Evolutionary conservation across 306 rosid species (phyloP).

Genomic region (Gillenia trifoliata): DNA sequence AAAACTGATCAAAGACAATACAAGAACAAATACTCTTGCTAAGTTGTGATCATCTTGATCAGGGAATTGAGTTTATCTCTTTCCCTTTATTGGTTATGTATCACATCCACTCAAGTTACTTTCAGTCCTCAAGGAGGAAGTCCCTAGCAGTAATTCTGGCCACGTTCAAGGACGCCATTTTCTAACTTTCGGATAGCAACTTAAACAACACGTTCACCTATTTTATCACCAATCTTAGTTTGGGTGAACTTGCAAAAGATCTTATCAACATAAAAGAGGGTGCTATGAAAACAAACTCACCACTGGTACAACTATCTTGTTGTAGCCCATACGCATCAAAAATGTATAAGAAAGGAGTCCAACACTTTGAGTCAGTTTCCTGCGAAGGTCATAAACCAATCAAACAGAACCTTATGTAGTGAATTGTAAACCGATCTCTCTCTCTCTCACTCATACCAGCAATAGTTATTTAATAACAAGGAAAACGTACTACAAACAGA

Average conservation of each 20-base stretch:
- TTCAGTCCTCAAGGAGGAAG: neutral
- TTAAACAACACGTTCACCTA: neutral
- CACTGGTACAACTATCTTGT: slow-evolving; percentile 87
- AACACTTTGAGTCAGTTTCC: slow-evolving; percentile 76
- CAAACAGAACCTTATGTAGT: neutral
- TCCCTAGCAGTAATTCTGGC: neutral
- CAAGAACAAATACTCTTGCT: neutral
- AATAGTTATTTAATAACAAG: too few species aligned
- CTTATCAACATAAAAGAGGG: neutral
- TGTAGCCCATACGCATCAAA: slow-evolving; percentile 46
- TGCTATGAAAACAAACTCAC: slow-evolving; percentile 38
- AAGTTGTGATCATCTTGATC: neutral
- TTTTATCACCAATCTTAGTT: neutral
- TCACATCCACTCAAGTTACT: neutral
- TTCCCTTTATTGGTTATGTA: neutral
- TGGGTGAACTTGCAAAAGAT: neutral
- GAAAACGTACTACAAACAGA: neutral
- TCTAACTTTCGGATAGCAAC: neutral
- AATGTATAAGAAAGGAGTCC: slow-evolving; percentile 91
- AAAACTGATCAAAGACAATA: neutral
- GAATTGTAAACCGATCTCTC: neutral
- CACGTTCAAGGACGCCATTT: neutral
- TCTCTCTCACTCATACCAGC: too few species aligned
- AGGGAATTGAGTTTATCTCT: neutral
- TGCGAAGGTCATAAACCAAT: slow-evolving; percentile 17